Evolutionary conservation across 768 basidiomycete species (phyloP), one percentile per base, ranked within the genome.

Genomic region (Russula emetica): DNA sequence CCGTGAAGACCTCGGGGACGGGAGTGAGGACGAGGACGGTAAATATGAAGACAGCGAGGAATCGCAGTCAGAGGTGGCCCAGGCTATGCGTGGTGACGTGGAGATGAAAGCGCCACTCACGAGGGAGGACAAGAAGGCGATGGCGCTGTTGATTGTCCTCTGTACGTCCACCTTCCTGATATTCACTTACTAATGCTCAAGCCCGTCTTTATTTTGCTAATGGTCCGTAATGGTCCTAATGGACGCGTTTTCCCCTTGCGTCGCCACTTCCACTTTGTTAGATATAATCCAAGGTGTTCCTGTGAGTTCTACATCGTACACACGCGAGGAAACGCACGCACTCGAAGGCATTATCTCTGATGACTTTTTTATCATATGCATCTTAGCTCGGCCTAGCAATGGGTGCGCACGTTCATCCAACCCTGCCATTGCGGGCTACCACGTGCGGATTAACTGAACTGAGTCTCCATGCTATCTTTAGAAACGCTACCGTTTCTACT

Each of bases 401-500:
- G 61, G 60, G 40, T 60, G 34, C 50, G 52, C 30, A 8, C 57
- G 36, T 32, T 63, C 44, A 44, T 60, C 45, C 44, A 26, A 16
- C 40, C 24, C 16, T 40, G 5, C 38, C 14, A 14, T 66, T 26
- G 5, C 90, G 88, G 72, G 90, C 65, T 93, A 93, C 36, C 85
- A 97, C 61, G 93, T 94, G 47, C 83, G 88, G 6, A 24, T 26
- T 18, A 40, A 38, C 42, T 22, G 20, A 36, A 36, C 47, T 30
- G 2, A n/a, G 8, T 5, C 24, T 16, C 18, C 44, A 45, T 22
- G 24, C 14, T 38, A 8, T 34, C 9, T 66, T 18, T 60, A 92
- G 96, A 96, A 68, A 98, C 96, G 40, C 83, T 99, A 3, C 97
- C 97, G 22, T 98, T 98, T 79, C 85, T 98, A 75, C 83, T 98